phyloP scores from a whole-genome alignment of 2,329 filamentous ascomycete species.

The Venturia nashicola region DNA sequence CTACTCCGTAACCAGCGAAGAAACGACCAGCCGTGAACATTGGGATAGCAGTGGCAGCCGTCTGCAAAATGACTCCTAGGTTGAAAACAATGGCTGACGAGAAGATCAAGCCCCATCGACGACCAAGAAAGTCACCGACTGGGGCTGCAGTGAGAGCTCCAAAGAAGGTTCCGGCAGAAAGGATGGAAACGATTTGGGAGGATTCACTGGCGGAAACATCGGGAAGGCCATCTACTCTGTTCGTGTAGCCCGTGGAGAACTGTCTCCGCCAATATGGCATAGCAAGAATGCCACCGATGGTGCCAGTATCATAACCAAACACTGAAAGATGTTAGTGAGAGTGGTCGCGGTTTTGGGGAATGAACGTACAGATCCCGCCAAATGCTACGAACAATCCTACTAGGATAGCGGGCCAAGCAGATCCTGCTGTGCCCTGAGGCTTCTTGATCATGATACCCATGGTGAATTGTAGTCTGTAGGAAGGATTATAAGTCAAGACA shows the following conservation, averaged over 20 bases:
- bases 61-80: constrained; percentile 43
- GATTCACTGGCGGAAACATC: constrained; percentile 18
- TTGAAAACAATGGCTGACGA: constrained; percentile 56
- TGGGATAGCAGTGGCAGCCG: constrained; percentile 45
- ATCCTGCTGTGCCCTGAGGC: constrained; percentile 32
- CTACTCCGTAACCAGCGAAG: constrained; percentile 53
- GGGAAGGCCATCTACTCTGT: constrained; percentile 1
- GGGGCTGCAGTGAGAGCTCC: constrained; percentile 59
- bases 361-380: constrained; percentile 56
- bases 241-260: constrained; percentile 3
- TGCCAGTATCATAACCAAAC: constrained; percentile 47
- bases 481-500: background rate
- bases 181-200: constrained; percentile 59
- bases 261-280: constrained; percentile 5
- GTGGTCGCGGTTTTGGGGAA: background rate
- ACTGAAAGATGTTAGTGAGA: background rate
- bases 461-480: background rate
- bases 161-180: constrained; percentile 67
- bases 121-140: constrained; percentile 61
- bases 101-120: constrained; percentile 55
- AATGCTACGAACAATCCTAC: constrained; percentile 36
- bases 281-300: constrained; percentile 53
- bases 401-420: constrained; percentile 35
- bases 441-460: constrained; percentile 34
- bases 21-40: constrained; percentile 54